Base-by-base conservation (phyloP, 352 stramenopile species). In the Achlya hypogyna region DNA sequence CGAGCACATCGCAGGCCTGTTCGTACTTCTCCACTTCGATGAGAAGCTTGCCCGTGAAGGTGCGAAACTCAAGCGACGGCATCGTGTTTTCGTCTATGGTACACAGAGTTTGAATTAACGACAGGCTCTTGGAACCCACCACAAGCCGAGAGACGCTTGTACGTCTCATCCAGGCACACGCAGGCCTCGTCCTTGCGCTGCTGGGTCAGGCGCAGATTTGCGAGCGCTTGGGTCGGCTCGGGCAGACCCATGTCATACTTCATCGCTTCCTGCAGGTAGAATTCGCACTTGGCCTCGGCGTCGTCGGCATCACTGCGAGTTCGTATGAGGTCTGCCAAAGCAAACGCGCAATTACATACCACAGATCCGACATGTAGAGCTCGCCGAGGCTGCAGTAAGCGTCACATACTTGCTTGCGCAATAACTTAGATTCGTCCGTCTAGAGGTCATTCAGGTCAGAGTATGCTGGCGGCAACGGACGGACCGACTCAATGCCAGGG, bases 291-390 rank as follows among this genome's bases (percentile, higher is more conserved):
- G 12, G 65, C 72, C 78, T 99, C 96, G 23, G 96, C 96, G 71
- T 98, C 87, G 63, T 95, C 76, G 72, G 88, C 75, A 71, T 92
- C 84, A 65, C 86, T 66, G 43, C 40, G 10, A 8, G n/a, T 42
- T 42, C n/a, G n/a, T n/a, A n/a, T n/a, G n/a, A n/a, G n/a, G n/a
- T n/a, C n/a, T n/a, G n/a, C n/a, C n/a, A n/a, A n/a, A n/a, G n/a
- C n/a, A 9, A 23, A 10, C 22, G 6, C 5, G 6, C 8, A 22
- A 75, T 75, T 64, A 88, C 84, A 53, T 82, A 91, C 52, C 86
- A 99, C 43, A 99, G 78, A 73, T 99, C 96, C 28, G 96, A 98
- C 82, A 99, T 93, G 76, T 98, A 99, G 20, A 99, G 84, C 78
- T 99, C 96, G 12, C 89, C 93, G 16, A 98, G 79, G 8, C 87